A percentile compares a stretch with the other conserved stretches of the same genome.
phyloP scores from a whole-genome alignment of 2,329 filamentous ascomycete species.

The Exserohilum rostratum region DNA sequence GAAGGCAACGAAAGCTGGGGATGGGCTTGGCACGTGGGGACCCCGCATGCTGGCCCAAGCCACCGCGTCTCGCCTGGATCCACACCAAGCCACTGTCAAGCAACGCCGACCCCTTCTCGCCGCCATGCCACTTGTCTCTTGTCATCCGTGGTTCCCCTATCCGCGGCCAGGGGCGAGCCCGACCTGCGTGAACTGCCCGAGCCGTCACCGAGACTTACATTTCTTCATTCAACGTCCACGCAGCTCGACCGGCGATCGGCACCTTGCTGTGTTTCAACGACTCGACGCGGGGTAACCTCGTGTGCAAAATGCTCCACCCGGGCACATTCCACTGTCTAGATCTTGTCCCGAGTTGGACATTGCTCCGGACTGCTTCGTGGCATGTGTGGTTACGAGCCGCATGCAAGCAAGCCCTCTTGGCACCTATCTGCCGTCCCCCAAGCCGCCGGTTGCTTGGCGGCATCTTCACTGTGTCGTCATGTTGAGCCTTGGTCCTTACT shows the following conservation, averaged over 20 bases:
- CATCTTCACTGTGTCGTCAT: constrained; percentile 2
- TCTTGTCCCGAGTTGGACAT: constrained; percentile 9
- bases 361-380: constrained; percentile 7
- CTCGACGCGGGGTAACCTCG: constrained; percentile 11
- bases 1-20: constrained; percentile 26
- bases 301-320: constrained; percentile 4
- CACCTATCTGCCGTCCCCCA: constrained; percentile 7
- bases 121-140: constrained; percentile 10
- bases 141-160: constrained; percentile 8
- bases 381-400: constrained; percentile 9
- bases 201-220: constrained; percentile 5
- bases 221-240: constrained; percentile 17
- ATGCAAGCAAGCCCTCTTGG: constrained; percentile 7
- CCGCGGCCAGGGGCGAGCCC: constrained; percentile 11
- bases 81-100: constrained; percentile 25
- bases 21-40: constrained; percentile 37
- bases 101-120: constrained; percentile 8
- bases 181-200: constrained; percentile 4
- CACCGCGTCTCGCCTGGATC: constrained; percentile 13
- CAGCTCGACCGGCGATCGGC: constrained; percentile 4
- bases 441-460: constrained; percentile 13
- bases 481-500: not conserved
- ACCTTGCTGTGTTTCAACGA: constrained; percentile 10
- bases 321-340: not conserved
- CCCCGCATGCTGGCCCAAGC: constrained; percentile 27